Evolutionary conservation across 129 eudicot species (phyloP).

Genomic region (carrot (Daucus carota)): DH1_v3.0 NC_030382.2:53223001-53223500

Average conservation of each 20-base stretch:
- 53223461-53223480: too few species aligned
- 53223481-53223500: too few species aligned
- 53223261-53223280: too few species aligned
- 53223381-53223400: background rate
- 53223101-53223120: too few species aligned
- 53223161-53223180: background rate
- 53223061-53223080: background rate
- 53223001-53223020: background rate
- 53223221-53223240: constrained; percentile 8
- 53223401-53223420: background rate
- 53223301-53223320: background rate
- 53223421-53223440: background rate
- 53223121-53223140: background rate
- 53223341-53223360: background rate
- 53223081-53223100: background rate
- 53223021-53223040: background rate
- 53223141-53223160: background rate
- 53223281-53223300: background rate
- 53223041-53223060: background rate
- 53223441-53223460: too few species aligned
- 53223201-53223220: constrained; percentile 1
- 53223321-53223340: background rate
- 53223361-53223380: background rate
- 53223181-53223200: background rate
- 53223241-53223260: too few species aligned